Base-by-base conservation (phyloP, 495 filamentous ascomycete species). In the Chaetomidium leptoderma region DNA sequence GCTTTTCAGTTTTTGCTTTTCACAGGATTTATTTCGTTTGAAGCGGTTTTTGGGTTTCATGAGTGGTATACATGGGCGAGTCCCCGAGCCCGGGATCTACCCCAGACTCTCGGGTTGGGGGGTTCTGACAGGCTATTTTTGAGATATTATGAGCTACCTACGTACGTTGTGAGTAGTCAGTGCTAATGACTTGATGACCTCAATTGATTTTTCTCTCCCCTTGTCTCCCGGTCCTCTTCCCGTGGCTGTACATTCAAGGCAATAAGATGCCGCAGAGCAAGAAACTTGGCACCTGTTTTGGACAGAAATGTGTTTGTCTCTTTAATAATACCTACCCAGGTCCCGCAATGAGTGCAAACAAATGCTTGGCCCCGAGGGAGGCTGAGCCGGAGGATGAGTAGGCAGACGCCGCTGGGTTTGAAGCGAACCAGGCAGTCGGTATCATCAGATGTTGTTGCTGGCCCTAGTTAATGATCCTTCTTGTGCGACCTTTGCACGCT, bases 141-240 rank as follows among this genome's bases (percentile, higher is more conserved):
- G 33, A 52, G 21, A 17, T 11, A 19, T 21, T 11, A 19, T 21
- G 21, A 27, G 35, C 33, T 52, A 52, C 49, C 35, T 52, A n/a
- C n/a, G n/a, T n/a, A n/a, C n/a, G n/a, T 43, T 19, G 3, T 24
- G 7, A 4, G 14, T 4, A n/a, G 43, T 4, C 16, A 9, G n/a
- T n/a, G n/a, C n/a, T 52, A 7, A 52, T 29, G 49, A 52, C 49
- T 24, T 52, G 10, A 52, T 19, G 49, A 52, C 14, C 9, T 23
- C 16, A 26, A 39, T 39, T 40, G 13, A 52, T 9, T 40, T 14
- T 29, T 40, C 2, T 36, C 21, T 21, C 2, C n/a, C n/a, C n/a
- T n/a, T n/a, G n/a, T n/a, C n/a, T n/a, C n/a, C n/a, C n/a, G n/a
- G n/a, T n/a, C n/a, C n/a, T n/a, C n/a, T n/a, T n/a, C n/a, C n/a